These are phyloP conservation scores for Tulasnella sp. DNA, from an alignment of 768 basidiomycete genomes.

Conservation along the genomic window DNA sequence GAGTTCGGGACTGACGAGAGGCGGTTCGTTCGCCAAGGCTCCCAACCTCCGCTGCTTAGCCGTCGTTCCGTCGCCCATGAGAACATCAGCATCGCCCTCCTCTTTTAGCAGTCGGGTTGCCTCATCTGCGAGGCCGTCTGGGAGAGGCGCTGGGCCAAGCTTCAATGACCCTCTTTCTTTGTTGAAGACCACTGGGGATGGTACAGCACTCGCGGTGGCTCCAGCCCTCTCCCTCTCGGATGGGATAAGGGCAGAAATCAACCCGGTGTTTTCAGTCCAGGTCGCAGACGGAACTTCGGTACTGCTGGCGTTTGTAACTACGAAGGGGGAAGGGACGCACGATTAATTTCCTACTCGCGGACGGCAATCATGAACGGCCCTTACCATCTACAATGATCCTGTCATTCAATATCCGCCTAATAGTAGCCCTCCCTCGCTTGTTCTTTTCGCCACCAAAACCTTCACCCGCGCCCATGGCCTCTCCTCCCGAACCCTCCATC, in stretches of 20 bases:
- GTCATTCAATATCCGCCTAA: constrained; percentile 93
- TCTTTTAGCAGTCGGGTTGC: constrained; percentile 75
- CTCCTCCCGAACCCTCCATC: constrained; percentile 85
- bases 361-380: constrained; percentile 9
- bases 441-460: constrained; percentile 79
- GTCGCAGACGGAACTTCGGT: constrained; percentile 57
- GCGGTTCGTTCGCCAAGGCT: constrained; percentile 51
- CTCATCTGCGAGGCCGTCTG: constrained; percentile 76
- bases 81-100: constrained; percentile 42
- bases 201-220: constrained; percentile 34
- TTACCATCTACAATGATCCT: constrained; percentile 87
- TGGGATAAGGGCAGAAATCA: constrained; percentile 72
- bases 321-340: constrained; percentile 31
- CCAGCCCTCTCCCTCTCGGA: constrained; percentile 40
- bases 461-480: constrained; percentile 71
- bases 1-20: constrained; percentile 53
- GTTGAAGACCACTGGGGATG: constrained; percentile 72
- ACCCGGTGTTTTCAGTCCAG: constrained; percentile 85
- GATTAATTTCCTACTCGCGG: background rate
- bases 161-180: constrained; percentile 70
- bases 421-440: constrained; percentile 77
- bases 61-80: constrained; percentile 22
- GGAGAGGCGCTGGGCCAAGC: constrained; percentile 74
- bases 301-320: constrained; percentile 69
- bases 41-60: constrained; percentile 42